Evolutionary conservation across 306 rosid genomes (phyloP).

Genomic region (Crotalaria pallida): DNA sequence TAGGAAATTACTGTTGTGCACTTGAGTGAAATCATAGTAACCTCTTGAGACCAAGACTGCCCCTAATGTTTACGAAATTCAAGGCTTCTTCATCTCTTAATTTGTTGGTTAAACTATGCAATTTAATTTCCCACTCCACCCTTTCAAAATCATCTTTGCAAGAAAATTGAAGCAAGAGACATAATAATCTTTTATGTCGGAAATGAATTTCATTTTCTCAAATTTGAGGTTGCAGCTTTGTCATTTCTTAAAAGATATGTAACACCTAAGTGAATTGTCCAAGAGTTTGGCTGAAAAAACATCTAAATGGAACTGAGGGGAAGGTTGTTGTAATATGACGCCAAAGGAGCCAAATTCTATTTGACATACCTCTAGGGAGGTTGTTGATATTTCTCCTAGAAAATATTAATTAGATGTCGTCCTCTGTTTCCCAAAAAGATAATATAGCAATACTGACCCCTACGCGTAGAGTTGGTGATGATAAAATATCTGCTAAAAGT

Average conservation of each 20-base stretch:
- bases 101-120: conserved; percentile 1
- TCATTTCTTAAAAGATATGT: not conserved
- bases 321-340: conserved; percentile 22
- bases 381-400: conserved; percentile 16
- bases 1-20: not conserved
- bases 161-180: not conserved
- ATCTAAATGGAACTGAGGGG: conserved; percentile 3
- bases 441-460: conserved; percentile 63
- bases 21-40: not conserved
- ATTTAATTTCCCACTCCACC: not conserved
- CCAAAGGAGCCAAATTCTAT: conserved; percentile 25
- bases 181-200: not conserved
- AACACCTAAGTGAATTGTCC: not conserved
- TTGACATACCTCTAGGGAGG: conserved; percentile 27
- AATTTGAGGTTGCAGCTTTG: not conserved
- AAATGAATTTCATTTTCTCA: not conserved
- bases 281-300: conserved; percentile 4
- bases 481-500: conserved; percentile 79
- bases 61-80: conserved; percentile 3
- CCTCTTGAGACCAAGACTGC: not conserved
- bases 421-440: conserved; percentile 1
- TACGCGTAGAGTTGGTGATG: conserved; percentile 83
- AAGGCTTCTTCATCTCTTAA: not conserved
- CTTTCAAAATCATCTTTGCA: conserved; percentile 14
- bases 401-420: conserved; percentile 21